Percentiles rank a stretch among this genome's conserved stretches.
Conservation (phyloP, 2,329 filamentous ascomycete species). For the Aspergillus sp. region DNA sequence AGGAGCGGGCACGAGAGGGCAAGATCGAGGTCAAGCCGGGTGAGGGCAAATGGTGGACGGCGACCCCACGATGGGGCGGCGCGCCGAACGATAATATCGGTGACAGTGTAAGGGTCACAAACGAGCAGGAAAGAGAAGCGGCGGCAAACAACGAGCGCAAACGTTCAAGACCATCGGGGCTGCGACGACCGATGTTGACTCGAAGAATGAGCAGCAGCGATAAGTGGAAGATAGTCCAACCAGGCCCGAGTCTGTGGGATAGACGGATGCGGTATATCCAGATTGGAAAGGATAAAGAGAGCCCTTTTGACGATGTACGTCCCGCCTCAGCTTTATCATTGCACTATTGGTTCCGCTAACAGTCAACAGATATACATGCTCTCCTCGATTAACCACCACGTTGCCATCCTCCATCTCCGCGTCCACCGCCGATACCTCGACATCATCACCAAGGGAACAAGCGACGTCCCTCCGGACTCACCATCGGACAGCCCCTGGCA, state of each 20-base stretch:
- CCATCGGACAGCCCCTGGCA: conserved; percentile 47
- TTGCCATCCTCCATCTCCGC: conserved; percentile 59
- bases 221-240: conserved; percentile 54
- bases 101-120: conserved; percentile 25
- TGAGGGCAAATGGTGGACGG: conserved; percentile 62
- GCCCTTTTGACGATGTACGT: conserved; percentile 55
- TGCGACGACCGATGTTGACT: conserved; percentile 34
- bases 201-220: conserved; percentile 49
- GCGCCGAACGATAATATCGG: conserved; percentile 38
- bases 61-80: conserved; percentile 57
- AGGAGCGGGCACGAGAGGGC: conserved; percentile 60
- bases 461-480: conserved; percentile 23
- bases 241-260: conserved; percentile 56
- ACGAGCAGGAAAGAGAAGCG: conserved; percentile 26
- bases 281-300: conserved; percentile 53
- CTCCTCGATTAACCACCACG: conserved; percentile 63
- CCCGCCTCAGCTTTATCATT: background rate
- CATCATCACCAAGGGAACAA: conserved; percentile 50
- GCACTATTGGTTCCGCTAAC: background rate
- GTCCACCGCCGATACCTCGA: conserved; percentile 58
- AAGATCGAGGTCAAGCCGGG: conserved; percentile 50
- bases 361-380: conserved; percentile 57
- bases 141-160: conserved; percentile 35
- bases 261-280: conserved; percentile 56
- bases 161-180: conserved; percentile 33